Base-by-base conservation (phyloP, 441 rosid genomes). In the Erodium trifolium region DNA sequence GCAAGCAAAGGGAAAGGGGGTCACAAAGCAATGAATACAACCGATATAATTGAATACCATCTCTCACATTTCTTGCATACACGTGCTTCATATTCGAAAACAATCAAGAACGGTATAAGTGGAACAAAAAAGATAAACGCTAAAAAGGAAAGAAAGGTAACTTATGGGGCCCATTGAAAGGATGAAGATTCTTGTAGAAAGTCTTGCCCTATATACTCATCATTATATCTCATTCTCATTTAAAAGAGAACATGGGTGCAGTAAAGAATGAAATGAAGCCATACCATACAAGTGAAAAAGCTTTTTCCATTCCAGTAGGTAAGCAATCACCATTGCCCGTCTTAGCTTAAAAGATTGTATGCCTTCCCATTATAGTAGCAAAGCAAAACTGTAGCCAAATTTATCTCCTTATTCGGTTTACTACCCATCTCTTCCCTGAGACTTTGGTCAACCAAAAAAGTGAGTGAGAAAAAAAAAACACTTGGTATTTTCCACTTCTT, bases 101-200 rank as follows among this genome's bases (percentile, higher is more conserved):
- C 76, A 47, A 76, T 23, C 27, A 23, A 23, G 27, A 23, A 23
- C 27, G 67, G 72, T 71, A 31, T 23, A 69, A 75, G 72, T 78
- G 86, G 65, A 67, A 68, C 41, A 64, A 34, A 70, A 65, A 68
- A 17, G 66, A 67, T 63, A 65, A 27, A 65, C 57, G 19, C 65
- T 65, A 67, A 65, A 69, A 70, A 66, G 74, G 68, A 65, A 49
- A 66, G 31, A 43, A 49, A 49, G 57, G 12, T 66, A 72, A 73
- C 76, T 84, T 68, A 78, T 82, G 78, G 23, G 66, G 34, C 63
- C 67, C 76, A 75, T 82, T 78, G 79, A 80, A 79, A 78, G 81
- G 73, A 74, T 68, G 66, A 78, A 83, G 89, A 85, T 80, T 83
- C 85, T 83, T 79, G 82, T 78, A 78, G 70, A 73, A 72, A 62